Evolutionary conservation across 208 protist genomes (phyloP).

Genomic region (Novymonas esmeraldas): DNA sequence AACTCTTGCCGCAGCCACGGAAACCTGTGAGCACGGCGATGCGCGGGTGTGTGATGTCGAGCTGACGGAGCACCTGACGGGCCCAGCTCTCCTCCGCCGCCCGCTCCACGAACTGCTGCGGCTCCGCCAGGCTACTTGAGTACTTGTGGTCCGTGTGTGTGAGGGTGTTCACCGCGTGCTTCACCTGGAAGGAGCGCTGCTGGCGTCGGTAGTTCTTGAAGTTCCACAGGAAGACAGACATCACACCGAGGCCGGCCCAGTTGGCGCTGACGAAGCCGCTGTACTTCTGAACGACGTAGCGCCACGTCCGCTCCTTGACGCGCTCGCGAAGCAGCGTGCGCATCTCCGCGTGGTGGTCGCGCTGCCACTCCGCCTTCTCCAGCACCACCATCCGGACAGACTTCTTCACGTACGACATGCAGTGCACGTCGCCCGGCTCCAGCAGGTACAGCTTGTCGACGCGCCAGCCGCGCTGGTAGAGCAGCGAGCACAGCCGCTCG

Average conservation of each 20-base stretch:
- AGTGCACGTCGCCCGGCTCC: constrained; percentile 44
- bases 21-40: constrained; percentile 65
- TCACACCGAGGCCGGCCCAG: constrained; percentile 58
- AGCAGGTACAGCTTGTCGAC: constrained; percentile 59
- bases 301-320: constrained; percentile 63
- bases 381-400: constrained; percentile 54
- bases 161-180: constrained; percentile 69
- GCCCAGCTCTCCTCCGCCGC: constrained; percentile 70
- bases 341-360: constrained; percentile 56
- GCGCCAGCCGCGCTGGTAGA: constrained; percentile 70
- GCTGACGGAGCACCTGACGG: constrained; percentile 69
- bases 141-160: constrained; percentile 37
- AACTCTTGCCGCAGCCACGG: constrained; percentile 64
- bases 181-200: constrained; percentile 66
- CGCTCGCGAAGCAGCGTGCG: constrained; percentile 59
- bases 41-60: constrained; percentile 71
- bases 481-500: constrained; percentile 50
- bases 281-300: constrained; percentile 77
- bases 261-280: constrained; percentile 73
- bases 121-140: constrained; percentile 15
- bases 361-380: constrained; percentile 76
- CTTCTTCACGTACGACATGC: constrained; percentile 57
- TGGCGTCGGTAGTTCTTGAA: constrained; percentile 65
- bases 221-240: constrained; percentile 76
- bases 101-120: constrained; percentile 47